Conservation (phyloP, 441 rosid genomes). For the Gossypium gossypioides region DNA sequence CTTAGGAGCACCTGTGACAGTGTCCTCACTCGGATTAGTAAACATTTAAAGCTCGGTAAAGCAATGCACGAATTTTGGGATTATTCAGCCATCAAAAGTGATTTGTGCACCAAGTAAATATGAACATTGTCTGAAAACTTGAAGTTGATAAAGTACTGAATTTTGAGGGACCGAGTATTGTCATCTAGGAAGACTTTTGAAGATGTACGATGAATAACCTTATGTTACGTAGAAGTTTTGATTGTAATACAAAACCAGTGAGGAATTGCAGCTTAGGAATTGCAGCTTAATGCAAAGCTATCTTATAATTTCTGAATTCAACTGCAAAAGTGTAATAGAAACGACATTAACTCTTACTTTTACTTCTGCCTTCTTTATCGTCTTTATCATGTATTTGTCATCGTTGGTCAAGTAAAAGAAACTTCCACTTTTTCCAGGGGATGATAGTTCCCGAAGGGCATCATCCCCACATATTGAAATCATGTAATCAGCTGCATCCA, state of each 20-base stretch:
- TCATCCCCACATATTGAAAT: conserved; percentile 87
- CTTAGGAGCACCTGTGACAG: conserved; percentile 67
- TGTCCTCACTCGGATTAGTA: not conserved
- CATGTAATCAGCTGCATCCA: conserved; percentile 97
- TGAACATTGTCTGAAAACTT: not conserved
- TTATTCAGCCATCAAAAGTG: not conserved
- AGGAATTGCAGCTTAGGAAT: not conserved
- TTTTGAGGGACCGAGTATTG: not conserved
- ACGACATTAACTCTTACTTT: conserved; percentile 39
- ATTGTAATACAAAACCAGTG: not conserved
- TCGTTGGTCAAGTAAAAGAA: conserved; percentile 88
- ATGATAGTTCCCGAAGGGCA: conserved; percentile 93
- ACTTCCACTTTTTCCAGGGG: conserved; percentile 98
- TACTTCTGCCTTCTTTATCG: conserved; percentile 97
- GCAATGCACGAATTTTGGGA: not conserved
- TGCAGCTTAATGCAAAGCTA: not conserved
- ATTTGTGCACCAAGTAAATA: not conserved
- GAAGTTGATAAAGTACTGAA: not conserved
- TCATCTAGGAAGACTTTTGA: not conserved
- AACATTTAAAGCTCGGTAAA: not conserved
- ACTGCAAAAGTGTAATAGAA: not conserved
- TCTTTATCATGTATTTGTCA: conserved; percentile 93
- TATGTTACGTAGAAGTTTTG: not conserved
- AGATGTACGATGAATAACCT: not conserved
- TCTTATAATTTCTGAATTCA: not conserved